Conservation (phyloP, 805 yeast genomes). For the Zygotorulaspora chibaensis region DNA sequence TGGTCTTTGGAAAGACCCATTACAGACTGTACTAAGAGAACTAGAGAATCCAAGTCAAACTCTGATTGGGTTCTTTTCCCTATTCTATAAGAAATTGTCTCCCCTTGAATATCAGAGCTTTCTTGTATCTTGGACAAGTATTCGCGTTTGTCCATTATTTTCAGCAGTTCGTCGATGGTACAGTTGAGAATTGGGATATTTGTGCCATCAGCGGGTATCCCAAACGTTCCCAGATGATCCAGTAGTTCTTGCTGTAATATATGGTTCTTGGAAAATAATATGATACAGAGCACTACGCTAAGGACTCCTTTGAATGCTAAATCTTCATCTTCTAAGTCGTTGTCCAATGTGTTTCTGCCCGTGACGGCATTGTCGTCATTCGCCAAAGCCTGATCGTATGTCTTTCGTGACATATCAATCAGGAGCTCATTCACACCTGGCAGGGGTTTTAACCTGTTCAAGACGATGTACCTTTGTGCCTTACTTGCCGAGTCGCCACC, state of each 20-base stretch:
- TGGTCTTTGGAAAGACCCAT: conserved; percentile 20
- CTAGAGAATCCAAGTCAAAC: conserved; percentile 22
- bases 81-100: conserved; percentile 20
- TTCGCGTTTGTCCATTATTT: conserved; percentile 21
- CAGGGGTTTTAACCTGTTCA: conserved; percentile 17
- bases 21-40: conserved; percentile 18
- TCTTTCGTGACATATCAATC: conserved; percentile 11
- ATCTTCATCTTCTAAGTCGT: conserved; percentile 19
- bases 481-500: conserved; percentile 1
- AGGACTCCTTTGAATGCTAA: conserved; percentile 25
- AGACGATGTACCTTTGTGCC: conserved; percentile 25
- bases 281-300: conserved; percentile 18
- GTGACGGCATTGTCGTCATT: conserved; percentile 17
- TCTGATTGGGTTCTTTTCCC: conserved; percentile 31
- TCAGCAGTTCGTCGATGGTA: conserved; percentile 24
- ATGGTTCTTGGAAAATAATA: conserved; percentile 29
- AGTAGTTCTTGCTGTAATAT: conserved; percentile 27
- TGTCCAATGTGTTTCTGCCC: conserved; percentile 14
- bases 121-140: conserved; percentile 25
- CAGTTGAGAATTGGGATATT: conserved; percentile 25
- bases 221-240: conserved; percentile 20
- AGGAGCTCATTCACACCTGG: conserved; percentile 16
- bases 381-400: conserved; percentile 15
- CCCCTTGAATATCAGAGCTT: conserved; percentile 24
- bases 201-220: conserved; percentile 28